Percentiles rank a stretch among this genome's conserved stretches.
These are phyloP conservation scores for Apophysomyces elegans DNA, from an alignment of 371 early-diverging fungal genomes.

Conservation along the genomic window DNA sequence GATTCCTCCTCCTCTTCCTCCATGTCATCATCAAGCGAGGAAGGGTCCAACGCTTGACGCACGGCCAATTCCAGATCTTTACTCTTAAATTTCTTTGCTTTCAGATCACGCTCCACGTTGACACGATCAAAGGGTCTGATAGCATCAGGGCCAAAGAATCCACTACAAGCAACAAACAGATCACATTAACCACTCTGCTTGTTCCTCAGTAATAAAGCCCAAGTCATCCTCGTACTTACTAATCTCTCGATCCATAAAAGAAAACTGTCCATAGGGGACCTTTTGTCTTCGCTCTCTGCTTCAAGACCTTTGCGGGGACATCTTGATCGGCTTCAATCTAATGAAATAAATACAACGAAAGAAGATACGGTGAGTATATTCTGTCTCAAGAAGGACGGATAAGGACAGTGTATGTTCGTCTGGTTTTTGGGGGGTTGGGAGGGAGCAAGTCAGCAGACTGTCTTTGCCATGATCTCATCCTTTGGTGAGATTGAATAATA, in stretches of 20 bases:
- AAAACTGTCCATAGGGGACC: constrained; percentile 64
- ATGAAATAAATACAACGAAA: not conserved
- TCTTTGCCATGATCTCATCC: constrained; percentile 6
- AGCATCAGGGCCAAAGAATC: constrained; percentile 54
- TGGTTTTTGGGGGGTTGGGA: no score
- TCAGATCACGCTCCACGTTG: constrained; percentile 49
- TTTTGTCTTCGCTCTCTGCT: constrained; percentile 59
- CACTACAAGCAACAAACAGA: constrained; percentile 29
- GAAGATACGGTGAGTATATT: not conserved
- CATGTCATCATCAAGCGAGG: constrained; percentile 24
- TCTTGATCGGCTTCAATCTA: constrained; percentile 63
- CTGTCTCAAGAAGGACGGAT: not conserved
- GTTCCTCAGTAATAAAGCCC: not conserved
- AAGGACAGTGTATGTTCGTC: not conserved
- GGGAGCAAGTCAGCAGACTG: not conserved
- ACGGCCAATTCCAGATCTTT: constrained; percentile 54
- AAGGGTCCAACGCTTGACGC: constrained; percentile 47
- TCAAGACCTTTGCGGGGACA: constrained; percentile 58
- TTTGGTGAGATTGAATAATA: constrained; percentile 1
- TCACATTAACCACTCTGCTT: not conserved
- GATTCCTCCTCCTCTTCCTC: constrained; percentile 28
- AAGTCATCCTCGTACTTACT: constrained; percentile 53
- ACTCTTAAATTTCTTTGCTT: constrained; percentile 55
- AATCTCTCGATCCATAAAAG: constrained; percentile 75
- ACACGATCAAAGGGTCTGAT: constrained; percentile 50